Percentiles rank a stretch among this genome's conserved stretches.
Conservation (phyloP, 805 yeast genomes). For the Wickerhamomyces xylosicus region DNA sequence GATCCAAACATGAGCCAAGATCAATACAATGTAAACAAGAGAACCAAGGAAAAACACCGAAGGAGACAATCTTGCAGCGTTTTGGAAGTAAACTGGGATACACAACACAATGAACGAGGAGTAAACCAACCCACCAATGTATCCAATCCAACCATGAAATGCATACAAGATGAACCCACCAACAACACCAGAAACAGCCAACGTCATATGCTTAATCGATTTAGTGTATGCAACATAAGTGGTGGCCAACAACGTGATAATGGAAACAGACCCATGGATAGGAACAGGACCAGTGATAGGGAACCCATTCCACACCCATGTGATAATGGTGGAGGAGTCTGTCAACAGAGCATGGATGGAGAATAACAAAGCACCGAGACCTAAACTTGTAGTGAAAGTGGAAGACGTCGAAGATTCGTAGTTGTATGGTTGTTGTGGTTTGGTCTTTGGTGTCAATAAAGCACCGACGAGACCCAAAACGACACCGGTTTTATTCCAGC, state of each 20-base stretch:
- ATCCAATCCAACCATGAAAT: conserved; percentile 63
- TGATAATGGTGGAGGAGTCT: conserved; percentile 78
- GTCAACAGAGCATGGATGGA: conserved; percentile 64
- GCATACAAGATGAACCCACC: conserved; percentile 30
- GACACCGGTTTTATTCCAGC: conserved; percentile 67
- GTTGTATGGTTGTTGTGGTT: not conserved
- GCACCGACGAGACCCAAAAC: conserved; percentile 55
- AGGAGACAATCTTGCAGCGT: conserved; percentile 44
- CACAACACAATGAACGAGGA: conserved; percentile 49
- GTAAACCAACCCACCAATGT: conserved; percentile 63
- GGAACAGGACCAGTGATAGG: conserved; percentile 85
- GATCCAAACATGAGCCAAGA: conserved; percentile 87
- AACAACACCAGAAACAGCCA: conserved; percentile 40
- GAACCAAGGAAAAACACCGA: conserved; percentile 44
- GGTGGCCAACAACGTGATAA: conserved; percentile 52
- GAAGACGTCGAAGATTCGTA: conserved; percentile 25
- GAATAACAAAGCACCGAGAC: conserved; percentile 70
- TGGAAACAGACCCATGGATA: conserved; percentile 59
- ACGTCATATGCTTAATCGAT: conserved; percentile 11
- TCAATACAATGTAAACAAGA: conserved; percentile 39
- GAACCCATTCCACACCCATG: conserved; percentile 96
- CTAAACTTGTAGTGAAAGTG: conserved; percentile 42
- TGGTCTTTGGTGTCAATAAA: conserved; percentile 38
- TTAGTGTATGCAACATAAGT: conserved; percentile 30
- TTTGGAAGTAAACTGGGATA: conserved; percentile 54